Percentiles rank a stretch among this genome's conserved stretches.
phyloP scores from a whole-genome alignment of 2,329 filamentous ascomycete genomes.

The Waltergamsia citrina region DNA sequence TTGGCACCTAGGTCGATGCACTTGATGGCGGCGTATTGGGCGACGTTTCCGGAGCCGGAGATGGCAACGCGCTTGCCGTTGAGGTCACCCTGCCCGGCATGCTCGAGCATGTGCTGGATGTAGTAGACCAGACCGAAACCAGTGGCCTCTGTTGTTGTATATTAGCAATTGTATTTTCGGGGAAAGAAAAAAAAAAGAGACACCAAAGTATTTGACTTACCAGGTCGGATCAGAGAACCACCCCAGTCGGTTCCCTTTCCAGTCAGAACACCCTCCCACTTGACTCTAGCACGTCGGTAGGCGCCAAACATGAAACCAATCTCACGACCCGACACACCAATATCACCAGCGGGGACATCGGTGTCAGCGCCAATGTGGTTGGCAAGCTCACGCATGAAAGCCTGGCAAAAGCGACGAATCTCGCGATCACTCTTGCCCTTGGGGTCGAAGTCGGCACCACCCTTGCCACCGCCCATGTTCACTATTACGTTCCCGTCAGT shows the following conservation, averaged over 20 bases:
- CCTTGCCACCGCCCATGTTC: slow-evolving; percentile 91
- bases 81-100: slow-evolving; percentile 80
- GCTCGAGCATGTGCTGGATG: slow-evolving; percentile 88
- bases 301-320: slow-evolving; percentile 92
- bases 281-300: slow-evolving; percentile 81
- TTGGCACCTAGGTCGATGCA: slow-evolving; percentile 90
- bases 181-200: background rate
- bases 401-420: slow-evolving; percentile 92
- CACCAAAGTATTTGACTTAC: slow-evolving; percentile 14
- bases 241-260: slow-evolving; percentile 93
- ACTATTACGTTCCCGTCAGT: too few relatives aligned
- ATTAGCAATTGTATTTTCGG: slow-evolving; percentile 4
- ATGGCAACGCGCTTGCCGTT: slow-evolving; percentile 88
- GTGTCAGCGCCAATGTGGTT: slow-evolving; percentile 95
- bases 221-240: slow-evolving; percentile 82
- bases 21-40: slow-evolving; percentile 95
- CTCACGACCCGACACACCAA: slow-evolving; percentile 86
- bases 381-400: slow-evolving; percentile 93
- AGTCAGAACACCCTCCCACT: slow-evolving; percentile 92
- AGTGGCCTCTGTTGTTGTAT: slow-evolving; percentile 64
- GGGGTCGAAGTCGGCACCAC: slow-evolving; percentile 96
- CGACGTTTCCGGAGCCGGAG: slow-evolving; percentile 95
- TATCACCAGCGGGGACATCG: slow-evolving; percentile 94
- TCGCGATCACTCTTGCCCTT: slow-evolving; percentile 97
- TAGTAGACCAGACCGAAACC: slow-evolving; percentile 97